A percentile compares a stretch with the other conserved stretches of the same genome.
Evolutionary conservation across 805 yeast genomes (phyloP).

Genomic region (Zygotorulaspora florentina): DNA sequence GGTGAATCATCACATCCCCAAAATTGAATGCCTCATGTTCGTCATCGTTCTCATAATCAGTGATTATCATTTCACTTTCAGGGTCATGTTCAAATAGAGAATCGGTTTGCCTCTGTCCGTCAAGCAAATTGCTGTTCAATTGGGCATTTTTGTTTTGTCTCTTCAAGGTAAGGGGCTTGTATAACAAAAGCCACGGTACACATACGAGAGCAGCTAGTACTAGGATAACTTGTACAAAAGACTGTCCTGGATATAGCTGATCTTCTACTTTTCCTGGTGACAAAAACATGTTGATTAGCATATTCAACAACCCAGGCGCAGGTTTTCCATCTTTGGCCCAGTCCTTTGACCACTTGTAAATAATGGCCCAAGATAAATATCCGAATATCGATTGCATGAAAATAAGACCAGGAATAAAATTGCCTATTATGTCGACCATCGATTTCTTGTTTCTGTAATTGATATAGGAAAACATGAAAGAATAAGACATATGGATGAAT

Average conservation of each 20-base stretch:
- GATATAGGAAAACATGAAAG: conserved; percentile 77
- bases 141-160: conserved; percentile 46
- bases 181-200: conserved; percentile 86
- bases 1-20: conserved; percentile 95
- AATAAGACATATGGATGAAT: conserved; percentile 88
- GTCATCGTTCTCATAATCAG: conserved; percentile 41
- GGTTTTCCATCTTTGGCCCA: conserved; percentile 74
- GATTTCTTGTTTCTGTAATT: conserved; percentile 70
- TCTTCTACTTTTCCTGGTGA: conserved; percentile 88
- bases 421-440: conserved; percentile 78
- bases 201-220: conserved; percentile 76
- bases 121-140: conserved; percentile 40
- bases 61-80: conserved; percentile 44
- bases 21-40: conserved; percentile 58
- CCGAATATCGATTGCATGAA: conserved; percentile 98
- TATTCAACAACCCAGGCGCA: conserved; percentile 91
- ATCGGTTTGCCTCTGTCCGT: conserved; percentile 34
- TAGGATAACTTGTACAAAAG: conserved; percentile 64
- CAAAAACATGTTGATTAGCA: conserved; percentile 93
- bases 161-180: conserved; percentile 74
- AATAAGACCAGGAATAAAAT: conserved; percentile 87
- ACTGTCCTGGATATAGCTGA: conserved; percentile 75
- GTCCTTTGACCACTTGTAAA: conserved; percentile 92
- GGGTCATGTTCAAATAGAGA: conserved; percentile 38
- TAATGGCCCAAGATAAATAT: conserved; percentile 75